Conservation (phyloP, 2,329 filamentous ascomycete species). For the Aurifilum marmelostoma region DNA sequence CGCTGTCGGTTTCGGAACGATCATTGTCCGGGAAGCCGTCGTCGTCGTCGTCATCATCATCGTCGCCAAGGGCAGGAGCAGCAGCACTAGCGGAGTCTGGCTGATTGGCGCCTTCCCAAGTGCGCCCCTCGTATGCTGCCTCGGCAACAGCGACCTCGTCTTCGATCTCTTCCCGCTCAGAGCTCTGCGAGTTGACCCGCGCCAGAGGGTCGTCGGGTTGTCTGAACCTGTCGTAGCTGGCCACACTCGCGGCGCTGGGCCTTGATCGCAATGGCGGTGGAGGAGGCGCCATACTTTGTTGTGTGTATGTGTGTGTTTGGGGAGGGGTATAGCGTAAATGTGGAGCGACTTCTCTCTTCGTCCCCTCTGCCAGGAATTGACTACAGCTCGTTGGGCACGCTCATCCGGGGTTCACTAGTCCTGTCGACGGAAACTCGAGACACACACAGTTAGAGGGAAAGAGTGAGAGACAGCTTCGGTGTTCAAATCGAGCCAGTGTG, state of each 20-base stretch:
- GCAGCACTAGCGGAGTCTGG: background rate
- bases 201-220: conserved; percentile 32
- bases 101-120: conserved; percentile 2
- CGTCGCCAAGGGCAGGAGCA: background rate
- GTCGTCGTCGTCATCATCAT: conserved; percentile 20
- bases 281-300: conserved; percentile 14
- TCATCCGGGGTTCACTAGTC: background rate
- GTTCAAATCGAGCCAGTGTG: background rate
- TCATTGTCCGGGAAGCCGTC: conserved; percentile 21
- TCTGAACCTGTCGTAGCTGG: conserved; percentile 30
- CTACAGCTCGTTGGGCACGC: background rate
- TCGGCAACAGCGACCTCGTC: conserved; percentile 30
- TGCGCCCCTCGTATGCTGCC: conserved; percentile 18
- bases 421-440: background rate
- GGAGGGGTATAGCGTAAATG: too few species aligned
- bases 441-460: too few species aligned
- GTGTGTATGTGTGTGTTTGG: too few species aligned
- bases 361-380: background rate
- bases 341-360: background rate
- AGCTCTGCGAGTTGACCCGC: conserved; percentile 24
- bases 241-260: conserved; percentile 24
- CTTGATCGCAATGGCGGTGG: conserved; percentile 14
- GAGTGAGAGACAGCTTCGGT: background rate
- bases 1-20: conserved; percentile 24
- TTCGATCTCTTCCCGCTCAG: conserved; percentile 27